These are phyloP conservation scores for Lachancea lanzarotensis DNA, from an alignment of 805 yeast species.

Conservation along the genomic window DNA sequence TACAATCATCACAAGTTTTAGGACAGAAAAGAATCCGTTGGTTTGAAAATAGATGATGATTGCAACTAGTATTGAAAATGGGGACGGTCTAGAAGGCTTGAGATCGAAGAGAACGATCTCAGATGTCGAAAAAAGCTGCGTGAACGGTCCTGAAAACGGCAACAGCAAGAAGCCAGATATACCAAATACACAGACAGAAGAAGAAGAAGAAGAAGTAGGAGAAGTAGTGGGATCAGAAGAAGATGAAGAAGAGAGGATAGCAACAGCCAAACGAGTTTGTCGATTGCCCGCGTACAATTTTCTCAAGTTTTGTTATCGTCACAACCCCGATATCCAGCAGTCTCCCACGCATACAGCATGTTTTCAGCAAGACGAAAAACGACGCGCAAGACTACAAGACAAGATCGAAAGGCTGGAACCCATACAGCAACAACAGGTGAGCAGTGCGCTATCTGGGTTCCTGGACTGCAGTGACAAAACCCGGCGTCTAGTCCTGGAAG, in stretches of 20 bases:
- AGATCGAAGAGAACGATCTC: not conserved
- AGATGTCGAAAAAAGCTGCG: not conserved
- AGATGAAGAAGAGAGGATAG: not conserved
- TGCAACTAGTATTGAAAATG: not conserved
- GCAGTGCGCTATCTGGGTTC: slow-evolving; percentile 62
- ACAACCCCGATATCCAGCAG: slow-evolving; percentile 80
- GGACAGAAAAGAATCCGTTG: no score
- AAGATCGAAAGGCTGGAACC: slow-evolving; percentile 50
- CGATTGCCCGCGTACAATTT: slow-evolving; percentile 40
- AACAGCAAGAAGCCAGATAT: not conserved
- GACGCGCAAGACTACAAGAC: slow-evolving; percentile 27
- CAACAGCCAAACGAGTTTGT: not conserved
- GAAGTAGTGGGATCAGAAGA: not conserved
- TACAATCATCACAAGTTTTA: no score
- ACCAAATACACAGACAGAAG: not conserved
- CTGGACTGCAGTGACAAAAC: slow-evolving; percentile 63
- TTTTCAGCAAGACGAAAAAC: slow-evolving; percentile 23
- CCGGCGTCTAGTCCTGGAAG: slow-evolving; percentile 71
- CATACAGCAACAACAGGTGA: slow-evolving; percentile 65
- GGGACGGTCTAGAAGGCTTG: not conserved
- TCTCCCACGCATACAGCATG: slow-evolving; percentile 24
- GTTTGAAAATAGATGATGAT: not conserved
- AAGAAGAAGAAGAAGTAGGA: not conserved
- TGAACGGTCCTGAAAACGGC: not conserved
- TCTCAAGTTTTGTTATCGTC: slow-evolving; percentile 81